Percentiles rank a stretch among this genome's conserved stretches.
phyloP scores from a whole-genome alignment of 352 stramenopile species.

The Globisporangium megalacanthum region DNA sequence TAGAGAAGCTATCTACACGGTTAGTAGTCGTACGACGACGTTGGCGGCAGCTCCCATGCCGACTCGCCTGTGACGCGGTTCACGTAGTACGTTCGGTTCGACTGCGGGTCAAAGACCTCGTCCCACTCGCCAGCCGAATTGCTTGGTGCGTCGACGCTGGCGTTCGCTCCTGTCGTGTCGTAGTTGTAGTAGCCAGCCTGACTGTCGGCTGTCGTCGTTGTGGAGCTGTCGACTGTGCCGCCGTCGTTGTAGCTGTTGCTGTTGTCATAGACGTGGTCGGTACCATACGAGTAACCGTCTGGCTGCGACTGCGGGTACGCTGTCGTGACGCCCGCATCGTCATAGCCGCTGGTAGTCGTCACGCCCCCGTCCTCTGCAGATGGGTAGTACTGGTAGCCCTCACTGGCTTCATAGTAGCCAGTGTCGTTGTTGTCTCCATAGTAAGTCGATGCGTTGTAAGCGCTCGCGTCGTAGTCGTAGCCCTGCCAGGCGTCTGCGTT shows the following conservation, averaged over 20 bases:
- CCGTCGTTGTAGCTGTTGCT: background rate
- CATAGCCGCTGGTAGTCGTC: background rate
- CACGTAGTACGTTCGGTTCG: conserved; percentile 52
- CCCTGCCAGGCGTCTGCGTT: conserved; percentile 25
- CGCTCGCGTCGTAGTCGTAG: conserved; percentile 16
- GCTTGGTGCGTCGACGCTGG: background rate
- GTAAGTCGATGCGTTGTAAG: conserved; percentile 2
- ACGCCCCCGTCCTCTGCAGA: background rate
- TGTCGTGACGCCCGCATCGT: background rate
- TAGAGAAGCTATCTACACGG: conserved; percentile 9
- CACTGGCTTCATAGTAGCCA: background rate
- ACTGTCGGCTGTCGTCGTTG: background rate
- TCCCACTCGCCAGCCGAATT: conserved; percentile 27
- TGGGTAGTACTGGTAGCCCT: background rate
- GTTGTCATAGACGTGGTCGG: background rate
- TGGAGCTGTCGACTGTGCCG: background rate
- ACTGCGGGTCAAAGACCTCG: conserved; percentile 57
- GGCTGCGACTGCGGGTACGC: background rate
- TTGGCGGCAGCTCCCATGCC: conserved; percentile 33
- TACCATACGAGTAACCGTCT: background rate
- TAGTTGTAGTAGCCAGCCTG: background rate
- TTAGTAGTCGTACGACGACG: background rate
- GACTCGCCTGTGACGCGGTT: conserved; percentile 60
- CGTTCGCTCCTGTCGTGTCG: background rate
- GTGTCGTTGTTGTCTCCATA: background rate